Evolutionary conservation across 805 yeast species (phyloP).

Genomic region (Suhomyces pyralidae): DNA sequence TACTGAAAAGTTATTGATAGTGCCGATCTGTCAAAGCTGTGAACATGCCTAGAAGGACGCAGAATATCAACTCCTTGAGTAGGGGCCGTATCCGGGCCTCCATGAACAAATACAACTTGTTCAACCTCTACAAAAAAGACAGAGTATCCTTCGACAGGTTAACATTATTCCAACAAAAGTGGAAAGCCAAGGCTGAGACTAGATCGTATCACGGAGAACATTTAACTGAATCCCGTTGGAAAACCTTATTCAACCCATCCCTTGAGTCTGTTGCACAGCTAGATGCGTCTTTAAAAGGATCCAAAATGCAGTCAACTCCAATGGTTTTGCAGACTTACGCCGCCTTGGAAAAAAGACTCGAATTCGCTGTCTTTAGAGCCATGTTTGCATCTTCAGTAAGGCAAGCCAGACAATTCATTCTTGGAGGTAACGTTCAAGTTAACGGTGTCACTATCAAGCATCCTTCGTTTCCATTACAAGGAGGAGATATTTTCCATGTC

Average conservation of each 20-base stretch:
- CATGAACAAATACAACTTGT: constrained; percentile 87
- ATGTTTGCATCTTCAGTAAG: constrained; percentile 91
- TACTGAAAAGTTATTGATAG: background rate
- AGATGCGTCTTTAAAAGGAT: constrained; percentile 73
- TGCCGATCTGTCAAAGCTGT: background rate
- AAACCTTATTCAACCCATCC: constrained; percentile 62
- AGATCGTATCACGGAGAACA: constrained; percentile 96
- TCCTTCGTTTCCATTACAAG: constrained; percentile 71
- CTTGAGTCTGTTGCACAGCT: constrained; percentile 85
- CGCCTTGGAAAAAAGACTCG: constrained; percentile 81
- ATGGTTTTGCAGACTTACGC: constrained; percentile 86
- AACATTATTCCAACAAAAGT: constrained; percentile 88
- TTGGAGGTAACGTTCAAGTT: constrained; percentile 78
- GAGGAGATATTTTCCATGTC: constrained; percentile 87
- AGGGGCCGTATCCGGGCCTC: constrained; percentile 82
- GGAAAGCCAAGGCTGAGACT: constrained; percentile 87
- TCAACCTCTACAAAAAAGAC: constrained; percentile 78
- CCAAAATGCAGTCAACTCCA: constrained; percentile 62
- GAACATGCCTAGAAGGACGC: constrained; percentile 61
- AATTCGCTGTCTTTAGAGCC: constrained; percentile 85
- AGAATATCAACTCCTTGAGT: constrained; percentile 52
- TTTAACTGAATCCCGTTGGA: constrained; percentile 80
- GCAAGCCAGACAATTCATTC: constrained; percentile 87
- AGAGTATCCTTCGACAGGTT: constrained; percentile 51
- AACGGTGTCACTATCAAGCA: constrained; percentile 77